Evolutionary conservation across 2,329 filamentous ascomycete species (phyloP).

Genomic region (Bipolaris zeicola): DNA sequence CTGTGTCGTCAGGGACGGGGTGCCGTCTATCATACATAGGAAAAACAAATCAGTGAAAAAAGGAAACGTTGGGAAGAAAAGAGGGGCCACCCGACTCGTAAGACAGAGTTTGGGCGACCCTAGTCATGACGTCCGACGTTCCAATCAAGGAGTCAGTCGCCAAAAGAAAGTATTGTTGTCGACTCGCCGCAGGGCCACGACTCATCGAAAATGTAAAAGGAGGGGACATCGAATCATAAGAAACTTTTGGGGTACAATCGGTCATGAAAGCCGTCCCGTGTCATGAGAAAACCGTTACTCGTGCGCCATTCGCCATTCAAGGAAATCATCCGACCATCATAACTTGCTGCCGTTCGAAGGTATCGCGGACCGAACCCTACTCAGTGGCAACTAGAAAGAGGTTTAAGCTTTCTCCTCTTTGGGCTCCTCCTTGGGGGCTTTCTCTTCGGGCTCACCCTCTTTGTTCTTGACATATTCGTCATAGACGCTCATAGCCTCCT

Average conservation of each 20-base stretch:
- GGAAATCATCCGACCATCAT: slow-evolving; percentile 37
- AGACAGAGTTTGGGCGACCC: slow-evolving; percentile 16
- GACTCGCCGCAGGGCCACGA: slow-evolving; percentile 13
- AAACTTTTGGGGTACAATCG: slow-evolving; percentile 47
- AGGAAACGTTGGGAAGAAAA: not conserved
- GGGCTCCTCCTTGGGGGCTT: slow-evolving; percentile 49
- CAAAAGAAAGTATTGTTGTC: slow-evolving; percentile 20
- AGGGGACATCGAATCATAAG: slow-evolving; percentile 33
- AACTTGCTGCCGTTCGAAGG: slow-evolving; percentile 32
- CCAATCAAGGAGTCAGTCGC: slow-evolving; percentile 41
- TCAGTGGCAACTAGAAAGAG: slow-evolving; percentile 37
- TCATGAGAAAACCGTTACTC: slow-evolving; percentile 36
- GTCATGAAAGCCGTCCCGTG: slow-evolving; percentile 41
- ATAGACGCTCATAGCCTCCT: slow-evolving; percentile 95
- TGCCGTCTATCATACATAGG: slow-evolving; percentile 42
- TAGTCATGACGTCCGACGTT: slow-evolving; percentile 19
- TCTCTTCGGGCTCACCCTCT: slow-evolving; percentile 48
- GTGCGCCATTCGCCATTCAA: slow-evolving; percentile 46
- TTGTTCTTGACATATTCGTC: slow-evolving; percentile 98
- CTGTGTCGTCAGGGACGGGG: slow-evolving; percentile 32
- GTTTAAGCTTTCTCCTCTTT: slow-evolving; percentile 56
- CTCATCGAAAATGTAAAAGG: slow-evolving; percentile 8
- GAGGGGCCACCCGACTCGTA: slow-evolving; percentile 13
- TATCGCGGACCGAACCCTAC: slow-evolving; percentile 38
- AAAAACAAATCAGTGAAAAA: slow-evolving; percentile 27